Evolutionary conservation across 345 rosid species (phyloP), one percentile per base, ranked within the genome.

Genomic region (Eucalyptus pauciflora): DNA sequence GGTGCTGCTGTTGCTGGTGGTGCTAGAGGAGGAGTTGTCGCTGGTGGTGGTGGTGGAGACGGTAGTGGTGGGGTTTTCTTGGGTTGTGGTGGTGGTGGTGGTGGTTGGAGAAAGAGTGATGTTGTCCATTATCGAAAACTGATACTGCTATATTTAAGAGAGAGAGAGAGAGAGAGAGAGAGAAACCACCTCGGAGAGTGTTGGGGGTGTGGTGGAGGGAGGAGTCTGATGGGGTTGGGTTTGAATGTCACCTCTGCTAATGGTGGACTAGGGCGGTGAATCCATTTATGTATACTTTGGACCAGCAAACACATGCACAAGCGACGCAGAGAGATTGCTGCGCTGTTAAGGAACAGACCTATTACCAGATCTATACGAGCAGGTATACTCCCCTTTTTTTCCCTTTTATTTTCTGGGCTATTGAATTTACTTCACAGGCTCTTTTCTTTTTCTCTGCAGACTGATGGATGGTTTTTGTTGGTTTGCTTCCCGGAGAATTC

Each of bases 221-320:
- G 86, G 80, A 87, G 90, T 41, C 60, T 62, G 69, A 76, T 31
- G 88, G 48, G 81, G 45, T 90, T 87, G 71, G 90, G 79, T 88
- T 76, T 90, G 91, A 91, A 93, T 91, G 93, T 90, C 92, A 87
- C 83, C 86, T 16, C 88, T 90, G 91, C 88, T 89, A 94, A 90
- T 93, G 95, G 94, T 92, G 90, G 95, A 89, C 50, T 52, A 89
- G 91, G 92, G 93, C 95, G 95, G 94, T 90, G 95, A 81, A 50
- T 79, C 51, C 60, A 50, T 89, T 33, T 89, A 48, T 89, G 49
- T 54, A 41, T 88, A 56, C 85, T 37, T 50, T 71, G 51, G n/a
- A 81, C 56, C 15, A 43, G 37, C 51, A 71, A 29, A 50, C 64
- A 86, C 64, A 52, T 50, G 64, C 85, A 41, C 48, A 54, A 69